Evolutionary conservation across 495 filamentous ascomycete genomes (phyloP), one percentile per base, ranked within the genome.

Genomic region (Sporormia fimetaria): DNA sequence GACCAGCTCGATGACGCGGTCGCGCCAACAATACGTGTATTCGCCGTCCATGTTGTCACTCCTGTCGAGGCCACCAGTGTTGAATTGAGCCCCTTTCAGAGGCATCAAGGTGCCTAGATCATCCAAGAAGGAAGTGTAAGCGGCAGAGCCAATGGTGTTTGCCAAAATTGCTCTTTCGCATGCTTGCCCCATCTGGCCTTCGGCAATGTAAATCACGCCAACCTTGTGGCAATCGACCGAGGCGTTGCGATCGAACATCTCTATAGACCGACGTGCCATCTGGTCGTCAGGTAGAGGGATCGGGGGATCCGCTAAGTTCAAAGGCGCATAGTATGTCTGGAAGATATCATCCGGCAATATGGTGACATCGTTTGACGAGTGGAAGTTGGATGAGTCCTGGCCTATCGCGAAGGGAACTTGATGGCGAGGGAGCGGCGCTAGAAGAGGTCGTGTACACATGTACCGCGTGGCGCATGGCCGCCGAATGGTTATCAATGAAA

Each of bases 211-310:
- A 37, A 99, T 77, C 15, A 99, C 78, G 14, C 90, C 92, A 33
- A 94, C 81, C 56, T 94, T 94, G 61, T 99, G 86, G 8, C 87
- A 81, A 61, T 99, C 92, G 3, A 99, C 81, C 18, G 87, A 84
- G 35, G 87, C 78, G 42, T 74, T 94, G 20, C 78, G 77, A 58
- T 96, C 92, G 60, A 99, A 92, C 23, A 69, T 63, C 28, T 65
- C 74, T 23, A 96, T 77, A 0, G 83, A 80, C 39, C 87, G 75
- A 22, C 73, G 67, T n/a, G 79, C 78, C 14, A 70, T 71, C 5
- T 88, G 83, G 54, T 93, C 83, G 12, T 93, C 80, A 3, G 86
- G 82, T 3, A 95, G 69, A 2, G 79, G 74, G 35, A 95, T 78
- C 0, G 55, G 49, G 20, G 27, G 47, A 21, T 34, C 39, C 6